Percentiles rank a stretch among this genome's conserved stretches.
Evolutionary conservation across 805 yeast genomes (phyloP).

Genomic region (Candida namnaoensis): DNA sequence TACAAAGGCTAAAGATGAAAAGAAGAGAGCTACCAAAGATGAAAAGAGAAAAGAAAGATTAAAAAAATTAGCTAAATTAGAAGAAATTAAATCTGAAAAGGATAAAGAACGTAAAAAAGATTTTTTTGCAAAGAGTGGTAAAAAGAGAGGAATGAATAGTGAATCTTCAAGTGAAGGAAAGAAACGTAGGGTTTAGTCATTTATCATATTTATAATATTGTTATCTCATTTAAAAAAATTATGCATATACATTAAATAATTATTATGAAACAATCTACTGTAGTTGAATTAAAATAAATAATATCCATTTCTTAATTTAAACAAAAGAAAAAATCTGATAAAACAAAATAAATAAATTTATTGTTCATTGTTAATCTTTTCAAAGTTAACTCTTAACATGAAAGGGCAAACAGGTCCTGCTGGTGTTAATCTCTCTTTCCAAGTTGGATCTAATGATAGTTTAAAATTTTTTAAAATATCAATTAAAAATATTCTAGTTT

Average conservation of each 20-base stretch:
- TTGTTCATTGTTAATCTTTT: neutral
- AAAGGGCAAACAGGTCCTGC: slow-evolving; percentile 52
- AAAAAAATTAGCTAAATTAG: slow-evolving; percentile 68
- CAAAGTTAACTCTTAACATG: slow-evolving; percentile 21
- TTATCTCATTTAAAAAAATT: too few relatives aligned
- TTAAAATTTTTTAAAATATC: slow-evolving; percentile 27
- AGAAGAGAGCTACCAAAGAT: slow-evolving; percentile 62
- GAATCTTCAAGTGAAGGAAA: slow-evolving; percentile 18
- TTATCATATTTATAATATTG: too few relatives aligned
- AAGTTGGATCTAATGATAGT: slow-evolving; percentile 27
- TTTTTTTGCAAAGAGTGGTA: slow-evolving; percentile 64
- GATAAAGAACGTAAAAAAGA: slow-evolving; percentile 84
- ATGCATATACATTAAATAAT: too few relatives aligned
- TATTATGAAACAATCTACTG: too few relatives aligned
- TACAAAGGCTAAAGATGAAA: slow-evolving; percentile 76
- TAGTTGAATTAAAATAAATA: too few relatives aligned
- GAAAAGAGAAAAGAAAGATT: slow-evolving; percentile 69
- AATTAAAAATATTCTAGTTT: slow-evolving; percentile 30
- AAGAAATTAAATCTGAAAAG: slow-evolving; percentile 61
- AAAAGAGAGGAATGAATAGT: slow-evolving; percentile 39
- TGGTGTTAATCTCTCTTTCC: slow-evolving; percentile 44
- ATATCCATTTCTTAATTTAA: too few relatives aligned
- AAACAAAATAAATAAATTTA: too few relatives aligned
- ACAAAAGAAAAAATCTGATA: too few relatives aligned
- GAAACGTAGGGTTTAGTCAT: slow-evolving; percentile 13